Base-by-base conservation (phyloP, 768 basidiomycete genomes). In the Serpula lacrymans region DNA sequence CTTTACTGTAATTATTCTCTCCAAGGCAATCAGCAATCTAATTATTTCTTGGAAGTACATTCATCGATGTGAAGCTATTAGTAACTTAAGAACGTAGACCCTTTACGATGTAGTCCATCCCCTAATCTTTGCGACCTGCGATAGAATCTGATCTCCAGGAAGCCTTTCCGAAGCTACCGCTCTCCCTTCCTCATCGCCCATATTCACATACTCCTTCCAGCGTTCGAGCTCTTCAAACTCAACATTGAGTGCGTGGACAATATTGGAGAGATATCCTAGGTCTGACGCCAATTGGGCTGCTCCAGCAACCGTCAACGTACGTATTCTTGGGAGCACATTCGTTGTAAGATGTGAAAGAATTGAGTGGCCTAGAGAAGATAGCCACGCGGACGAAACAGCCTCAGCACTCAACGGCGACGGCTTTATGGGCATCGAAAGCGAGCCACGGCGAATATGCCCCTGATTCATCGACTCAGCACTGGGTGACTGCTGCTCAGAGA, bases 181-280 rank as follows among this genome's bases (percentile, higher is more conserved):
- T 29, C 44, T 49, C 13, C 70, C 68, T 13, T 59, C 67, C 2
- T 59, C 66, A 22, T 85, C 78, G 31, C 78, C 77, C 65, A 84
- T 61, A 26, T 77, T 79, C n/a, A 74, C 70, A 39, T 70, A 81
- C 36, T 77, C 75, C 58, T 76, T 80, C 95, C 95, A 97, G 53
- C 67, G 69, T 48, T 85, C 85, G 32, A 98, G 65, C 26, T 83
- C 84, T 6, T 78, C 77, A 53, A 74, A 84, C 50, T 95, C 91
- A 5, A 95, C 91, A 54, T 94, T 92, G 37, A 98, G 70, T 20
- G 91, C 93, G 34, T 82, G 72, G 24, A 93, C 85, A 34, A 98
- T 93, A 51, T 95, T 96, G 2, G 81, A 78, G 28, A 99, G 70
- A 63, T 97, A 96, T 17, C 81, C 86, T 46, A 99, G 60, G 64